Percentiles rank a stretch among this genome's conserved stretches.
Conservation (phyloP, 176 grass and related monocot genomes). For the Aegilops umbellulata region DNA sequence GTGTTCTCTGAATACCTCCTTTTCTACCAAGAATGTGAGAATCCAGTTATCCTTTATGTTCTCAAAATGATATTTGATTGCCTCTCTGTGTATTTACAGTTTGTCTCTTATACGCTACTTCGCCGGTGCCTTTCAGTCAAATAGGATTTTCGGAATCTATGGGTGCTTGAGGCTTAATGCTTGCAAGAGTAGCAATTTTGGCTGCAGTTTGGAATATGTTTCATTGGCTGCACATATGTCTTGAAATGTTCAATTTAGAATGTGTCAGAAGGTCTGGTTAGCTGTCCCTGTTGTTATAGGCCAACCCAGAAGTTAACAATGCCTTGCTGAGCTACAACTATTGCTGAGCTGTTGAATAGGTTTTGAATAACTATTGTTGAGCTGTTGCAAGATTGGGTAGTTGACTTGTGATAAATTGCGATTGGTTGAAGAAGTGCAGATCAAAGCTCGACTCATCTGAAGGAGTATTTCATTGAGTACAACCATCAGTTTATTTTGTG, state of each 20-base stretch:
- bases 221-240: not conserved
- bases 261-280: too few relatives aligned
- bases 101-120: not conserved
- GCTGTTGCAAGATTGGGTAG: too few relatives aligned
- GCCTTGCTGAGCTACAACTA: too few relatives aligned
- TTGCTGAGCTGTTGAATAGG: too few relatives aligned
- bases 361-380: too few relatives aligned
- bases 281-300: too few relatives aligned
- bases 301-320: too few relatives aligned
- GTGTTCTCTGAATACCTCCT: not conserved
- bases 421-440: too few relatives aligned
- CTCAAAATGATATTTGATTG: not conserved
- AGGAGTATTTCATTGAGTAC: not conserved
- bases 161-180: not conserved
- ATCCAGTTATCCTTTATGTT: not conserved
- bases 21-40: not conserved
- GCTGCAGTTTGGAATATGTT: not conserved
- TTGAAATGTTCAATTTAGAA: too few relatives aligned
- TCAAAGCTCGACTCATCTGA: too few relatives aligned
- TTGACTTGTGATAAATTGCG: too few relatives aligned
- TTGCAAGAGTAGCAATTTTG: not conserved
- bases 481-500: not conserved
- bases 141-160: not conserved
- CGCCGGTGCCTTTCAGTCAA: not conserved
- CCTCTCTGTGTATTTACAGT: not conserved